phyloP scores from a whole-genome alignment of 805 yeast species.

The Zygosaccharomyces gambellarensis region DNA sequence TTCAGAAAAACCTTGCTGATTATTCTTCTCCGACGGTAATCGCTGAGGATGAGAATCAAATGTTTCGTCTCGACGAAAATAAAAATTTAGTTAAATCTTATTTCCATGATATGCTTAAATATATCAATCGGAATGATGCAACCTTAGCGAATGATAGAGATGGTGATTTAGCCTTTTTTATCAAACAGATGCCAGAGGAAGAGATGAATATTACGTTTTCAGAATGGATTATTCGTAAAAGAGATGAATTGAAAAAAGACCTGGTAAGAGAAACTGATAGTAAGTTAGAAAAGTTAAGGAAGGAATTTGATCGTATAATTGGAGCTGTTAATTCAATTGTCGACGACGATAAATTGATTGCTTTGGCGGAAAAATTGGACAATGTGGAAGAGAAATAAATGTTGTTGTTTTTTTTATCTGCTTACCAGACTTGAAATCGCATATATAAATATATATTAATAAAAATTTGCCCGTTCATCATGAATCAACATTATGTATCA shows the following conservation, averaged over 20 bases:
- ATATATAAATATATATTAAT: too few relatives aligned
- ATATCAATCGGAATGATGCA: constrained; percentile 27
- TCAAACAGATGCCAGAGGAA: constrained; percentile 62
- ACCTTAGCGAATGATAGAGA: constrained; percentile 49
- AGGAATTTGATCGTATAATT: constrained; percentile 17
- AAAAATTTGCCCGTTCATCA: background rate
- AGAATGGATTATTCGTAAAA: constrained; percentile 58
- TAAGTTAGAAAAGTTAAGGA: constrained; percentile 44
- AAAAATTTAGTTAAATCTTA: constrained; percentile 20
- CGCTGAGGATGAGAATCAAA: background rate
- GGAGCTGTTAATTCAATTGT: constrained; percentile 11
- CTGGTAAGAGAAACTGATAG: constrained; percentile 46
- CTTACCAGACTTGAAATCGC: too few relatives aligned
- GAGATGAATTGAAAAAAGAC: constrained; percentile 43
- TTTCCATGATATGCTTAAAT: constrained; percentile 25
- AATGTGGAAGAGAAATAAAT: background rate
- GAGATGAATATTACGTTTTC: constrained; percentile 66
- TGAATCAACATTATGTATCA: background rate
- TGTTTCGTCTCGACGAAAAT: constrained; percentile 9
- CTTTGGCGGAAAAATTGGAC: constrained; percentile 15
- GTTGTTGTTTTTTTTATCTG: too few relatives aligned
- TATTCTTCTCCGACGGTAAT: background rate
- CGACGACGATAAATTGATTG: constrained; percentile 16
- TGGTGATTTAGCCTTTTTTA: constrained; percentile 59
- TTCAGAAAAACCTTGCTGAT: background rate